Evolutionary conservation across 306 rosid genomes (phyloP).

Genomic region (Arachis stenosperma): DNA sequence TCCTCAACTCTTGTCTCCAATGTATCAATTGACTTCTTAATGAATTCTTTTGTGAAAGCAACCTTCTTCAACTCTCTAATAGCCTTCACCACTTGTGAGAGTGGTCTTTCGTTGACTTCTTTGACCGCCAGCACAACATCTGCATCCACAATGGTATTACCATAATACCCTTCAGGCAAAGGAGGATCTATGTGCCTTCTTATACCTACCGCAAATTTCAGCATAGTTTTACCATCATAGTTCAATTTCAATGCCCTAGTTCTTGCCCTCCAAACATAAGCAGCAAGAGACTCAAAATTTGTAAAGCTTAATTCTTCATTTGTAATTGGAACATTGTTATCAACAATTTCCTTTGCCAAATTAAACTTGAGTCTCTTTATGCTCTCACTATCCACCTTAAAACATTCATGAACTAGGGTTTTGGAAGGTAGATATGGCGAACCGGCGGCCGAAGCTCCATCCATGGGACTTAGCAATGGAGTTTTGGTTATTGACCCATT

Average conservation of each 20-base stretch:
- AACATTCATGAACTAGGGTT: conserved; percentile 17
- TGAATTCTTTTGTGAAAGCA: conserved; percentile 17
- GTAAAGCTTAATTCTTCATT: conserved; percentile 20
- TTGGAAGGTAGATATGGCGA: conserved; percentile 42
- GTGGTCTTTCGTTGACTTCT: conserved; percentile 41
- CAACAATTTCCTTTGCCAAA: background rate
- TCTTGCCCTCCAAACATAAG: conserved; percentile 51
- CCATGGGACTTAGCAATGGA: conserved; percentile 10
- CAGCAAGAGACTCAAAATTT: conserved; percentile 41
- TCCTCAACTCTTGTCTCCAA: conserved; percentile 2
- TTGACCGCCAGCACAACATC: conserved; percentile 31
- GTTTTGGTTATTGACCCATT: conserved; percentile 18
- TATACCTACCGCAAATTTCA: conserved; percentile 19
- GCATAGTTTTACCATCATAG: conserved; percentile 34
- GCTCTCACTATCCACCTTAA: conserved; percentile 29
- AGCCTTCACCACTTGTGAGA: conserved; percentile 39
- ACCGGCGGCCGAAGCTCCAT: background rate
- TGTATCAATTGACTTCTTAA: background rate
- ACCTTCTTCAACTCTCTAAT: conserved; percentile 33
- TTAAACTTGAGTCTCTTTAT: conserved; percentile 38
- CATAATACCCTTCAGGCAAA: conserved; percentile 53
- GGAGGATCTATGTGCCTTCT: conserved; percentile 41
- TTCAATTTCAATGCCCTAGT: conserved; percentile 40
- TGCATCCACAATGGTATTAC: conserved; percentile 36
- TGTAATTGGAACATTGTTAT: background rate